Conservation (phyloP, 78 protist genomes). For the Mastigamoeba balamuthi region DNA sequence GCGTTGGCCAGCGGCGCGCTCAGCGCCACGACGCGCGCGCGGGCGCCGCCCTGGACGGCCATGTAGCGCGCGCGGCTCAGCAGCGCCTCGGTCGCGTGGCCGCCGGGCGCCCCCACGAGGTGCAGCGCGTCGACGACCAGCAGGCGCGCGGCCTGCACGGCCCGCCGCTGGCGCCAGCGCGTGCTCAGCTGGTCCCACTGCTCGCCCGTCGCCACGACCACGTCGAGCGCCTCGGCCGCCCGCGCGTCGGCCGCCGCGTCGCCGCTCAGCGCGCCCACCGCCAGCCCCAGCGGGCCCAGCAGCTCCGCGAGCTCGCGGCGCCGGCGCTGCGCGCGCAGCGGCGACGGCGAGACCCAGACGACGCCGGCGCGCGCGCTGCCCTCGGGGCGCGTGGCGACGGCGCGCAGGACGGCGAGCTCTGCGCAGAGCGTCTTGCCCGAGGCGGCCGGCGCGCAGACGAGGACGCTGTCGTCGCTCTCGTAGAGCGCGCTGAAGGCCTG, state of each 20-base stretch:
- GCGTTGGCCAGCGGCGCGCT: constrained; percentile 78
- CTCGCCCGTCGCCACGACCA: constrained; percentile 58
- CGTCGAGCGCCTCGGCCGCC: not conserved
- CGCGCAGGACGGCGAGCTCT: constrained; percentile 84
- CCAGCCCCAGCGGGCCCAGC: constrained; percentile 19
- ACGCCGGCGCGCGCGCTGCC: not conserved
- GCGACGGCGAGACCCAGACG: constrained; percentile 54
- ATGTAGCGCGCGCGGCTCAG: constrained; percentile 86
- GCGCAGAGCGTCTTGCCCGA: constrained; percentile 93
- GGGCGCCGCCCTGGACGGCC: constrained; percentile 34
- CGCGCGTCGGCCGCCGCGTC: constrained; percentile 39
- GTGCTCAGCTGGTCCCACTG: constrained; percentile 87
- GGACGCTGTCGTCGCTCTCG: constrained; percentile 52
- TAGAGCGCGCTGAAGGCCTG: constrained; percentile 75
- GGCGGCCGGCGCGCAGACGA: constrained; percentile 93
- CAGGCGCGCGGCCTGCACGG: constrained; percentile 51
- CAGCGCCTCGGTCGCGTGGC: constrained; percentile 73
- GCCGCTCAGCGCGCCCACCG: constrained; percentile 54
- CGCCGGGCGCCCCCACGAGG: constrained; percentile 80
- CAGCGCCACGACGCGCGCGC: constrained; percentile 75
- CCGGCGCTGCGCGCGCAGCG: constrained; percentile 37
- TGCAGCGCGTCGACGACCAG: constrained; percentile 89
- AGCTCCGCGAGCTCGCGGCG: not conserved
- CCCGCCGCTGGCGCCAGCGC: constrained; percentile 75
- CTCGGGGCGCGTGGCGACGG: constrained; percentile 25